Base-by-base conservation (phyloP, 495 filamentous ascomycete genomes). In the Podospora pseudoanserina region DNA sequence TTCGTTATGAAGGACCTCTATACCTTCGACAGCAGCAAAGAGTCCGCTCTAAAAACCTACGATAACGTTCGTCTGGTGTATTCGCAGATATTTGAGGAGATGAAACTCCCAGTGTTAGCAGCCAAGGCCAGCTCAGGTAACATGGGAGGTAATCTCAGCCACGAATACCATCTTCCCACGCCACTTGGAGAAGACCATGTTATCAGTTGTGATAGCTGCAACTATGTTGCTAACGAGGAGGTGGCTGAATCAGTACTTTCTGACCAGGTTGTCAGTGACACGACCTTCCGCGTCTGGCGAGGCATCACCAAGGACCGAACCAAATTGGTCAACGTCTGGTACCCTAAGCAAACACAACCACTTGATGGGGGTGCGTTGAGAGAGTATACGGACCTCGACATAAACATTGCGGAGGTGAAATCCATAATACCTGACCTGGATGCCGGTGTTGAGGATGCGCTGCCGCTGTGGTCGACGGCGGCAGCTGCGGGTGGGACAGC, bases 1-100 rank as follows among this genome's bases (percentile, higher is more conserved):
- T 99, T 99, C 72, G 78, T 92, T 65, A 99, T 99, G 95, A 99
- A 99, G 79, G 95, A 99, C 77, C 86, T 99, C 1, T 99, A 99
- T 74, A 98, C 96, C 0, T 99, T 99, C 72, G 95, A 99, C 78
- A 80, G 82, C 65, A 89, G 79, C 53, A 73, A 84, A 2, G 74
- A 86, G 26, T 78, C 85, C 5, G 95, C 95, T 0, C 78, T 92
- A 2, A 80, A 87, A 58, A 97, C 95, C 2, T 99, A 99, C 71
- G 71, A 86, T 5, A 76, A 85, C 20, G 93, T 96, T 4, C 84
- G 88, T 53, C 74, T 74, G 30, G 89, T 88, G 18, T 99, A 99
- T 76, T 79, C 79, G 20, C 79, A 80, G 5, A 82, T 98, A 30
- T 97, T 99, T 69, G 78, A 90, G 55, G 92, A 96, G 67, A 81